These are phyloP conservation scores for Starmerella stellata DNA, from an alignment of 805 yeast genomes.

Conservation along the genomic window DNA sequence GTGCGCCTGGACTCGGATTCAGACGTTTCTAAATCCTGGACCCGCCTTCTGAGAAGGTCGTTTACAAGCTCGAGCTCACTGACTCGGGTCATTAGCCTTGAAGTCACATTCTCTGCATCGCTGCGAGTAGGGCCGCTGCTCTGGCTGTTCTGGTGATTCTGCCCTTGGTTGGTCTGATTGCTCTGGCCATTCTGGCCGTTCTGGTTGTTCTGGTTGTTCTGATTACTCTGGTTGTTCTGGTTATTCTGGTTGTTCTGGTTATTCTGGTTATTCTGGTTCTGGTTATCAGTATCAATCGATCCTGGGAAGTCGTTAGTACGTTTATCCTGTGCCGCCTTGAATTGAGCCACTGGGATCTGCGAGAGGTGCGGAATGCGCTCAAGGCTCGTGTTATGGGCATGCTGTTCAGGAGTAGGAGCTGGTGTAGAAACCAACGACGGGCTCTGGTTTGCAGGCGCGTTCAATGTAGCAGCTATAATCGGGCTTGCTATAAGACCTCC, in stretches of 20 bases:
- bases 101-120: constrained; percentile 12
- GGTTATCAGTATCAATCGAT: no score
- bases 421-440: constrained; percentile 2
- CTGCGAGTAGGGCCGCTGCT: not conserved
- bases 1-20: constrained; percentile 23
- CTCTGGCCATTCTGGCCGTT: no score
- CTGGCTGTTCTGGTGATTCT: no score
- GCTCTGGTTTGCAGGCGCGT: not conserved
- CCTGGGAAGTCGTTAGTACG: no score
- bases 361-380: constrained; percentile 18
- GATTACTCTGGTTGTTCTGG: no score
- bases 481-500: not conserved
- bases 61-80: constrained; percentile 80
- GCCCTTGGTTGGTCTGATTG: not conserved
- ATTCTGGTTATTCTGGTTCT: no score
- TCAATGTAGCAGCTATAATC: not conserved
- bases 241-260: no score
- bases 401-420: constrained; percentile 10
- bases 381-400: constrained; percentile 15
- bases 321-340: constrained; percentile 3
- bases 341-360: constrained; percentile 16
- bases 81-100: constrained; percentile 50
- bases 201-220: no score
- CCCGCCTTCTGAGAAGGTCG: constrained; percentile 68
- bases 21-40: constrained; percentile 51